A percentile compares a stretch with the other conserved stretches of the same genome.
Evolutionary conservation across 2,329 filamentous ascomycete genomes (phyloP).

Genomic region (Neonectria ditissima): DNA sequence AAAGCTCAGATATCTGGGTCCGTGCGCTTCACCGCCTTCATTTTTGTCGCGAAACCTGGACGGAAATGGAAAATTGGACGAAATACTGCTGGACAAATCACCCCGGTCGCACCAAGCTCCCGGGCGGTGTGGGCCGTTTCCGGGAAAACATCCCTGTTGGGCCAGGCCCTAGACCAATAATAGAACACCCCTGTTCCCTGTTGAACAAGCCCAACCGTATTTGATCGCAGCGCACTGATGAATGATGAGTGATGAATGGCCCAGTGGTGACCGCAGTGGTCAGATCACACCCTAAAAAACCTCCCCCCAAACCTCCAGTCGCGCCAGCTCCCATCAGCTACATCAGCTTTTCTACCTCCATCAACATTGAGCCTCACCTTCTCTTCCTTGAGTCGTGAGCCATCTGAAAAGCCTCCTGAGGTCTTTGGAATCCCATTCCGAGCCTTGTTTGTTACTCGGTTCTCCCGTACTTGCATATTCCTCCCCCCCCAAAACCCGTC

Average conservation of each 20-base stretch:
- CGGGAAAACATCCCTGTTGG: background rate
- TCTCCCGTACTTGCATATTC: background rate
- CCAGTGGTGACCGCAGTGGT: conserved; percentile 16
- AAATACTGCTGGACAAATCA: conserved; percentile 31
- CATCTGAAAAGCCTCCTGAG: background rate
- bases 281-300: conserved; percentile 34
- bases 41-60: background rate
- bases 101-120: conserved; percentile 1
- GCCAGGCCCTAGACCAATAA: conserved; percentile 1
- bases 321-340: conserved; percentile 24
- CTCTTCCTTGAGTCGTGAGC: background rate
- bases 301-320: conserved; percentile 15
- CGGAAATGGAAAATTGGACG: conserved; percentile 7
- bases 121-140: conserved; percentile 23
- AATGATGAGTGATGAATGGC: background rate
- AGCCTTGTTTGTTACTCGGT: background rate
- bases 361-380: conserved; percentile 25
- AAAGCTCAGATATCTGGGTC: background rate
- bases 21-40: conserved; percentile 20
- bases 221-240: background rate
- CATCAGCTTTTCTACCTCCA: conserved; percentile 21
- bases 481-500: conserved; percentile 13
- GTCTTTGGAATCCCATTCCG: background rate
- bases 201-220: background rate
- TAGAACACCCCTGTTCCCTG: conserved; percentile 5